These are phyloP conservation scores for Pittosporum tobira DNA, from an alignment of 129 eudicot genomes.

Conservation along the genomic window DNA sequence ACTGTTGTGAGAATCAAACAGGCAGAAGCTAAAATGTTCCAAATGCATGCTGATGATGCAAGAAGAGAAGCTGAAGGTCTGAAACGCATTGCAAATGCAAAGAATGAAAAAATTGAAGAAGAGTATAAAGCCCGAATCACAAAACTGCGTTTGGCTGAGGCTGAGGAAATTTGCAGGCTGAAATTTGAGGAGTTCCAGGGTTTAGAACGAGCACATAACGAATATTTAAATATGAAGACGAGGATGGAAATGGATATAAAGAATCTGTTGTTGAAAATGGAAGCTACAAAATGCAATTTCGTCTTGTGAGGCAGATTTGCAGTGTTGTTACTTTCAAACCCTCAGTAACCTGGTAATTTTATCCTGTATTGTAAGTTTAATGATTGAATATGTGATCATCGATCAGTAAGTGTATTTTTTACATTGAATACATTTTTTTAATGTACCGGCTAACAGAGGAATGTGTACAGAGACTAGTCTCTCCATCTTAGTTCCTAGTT, in stretches of 20 bases:
- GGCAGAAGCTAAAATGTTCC: constrained; percentile 92
- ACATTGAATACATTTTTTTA: constrained; percentile 9
- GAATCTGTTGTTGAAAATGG: constrained; percentile 73
- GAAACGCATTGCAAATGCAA: constrained; percentile 55
- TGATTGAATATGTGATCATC: too few relatives aligned
- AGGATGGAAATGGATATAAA: constrained; percentile 84
- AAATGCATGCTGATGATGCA: constrained; percentile 89
- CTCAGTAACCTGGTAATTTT: constrained; percentile 2
- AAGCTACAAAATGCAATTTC: constrained; percentile 72
- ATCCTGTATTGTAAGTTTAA: constrained; percentile 14
- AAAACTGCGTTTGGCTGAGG: constrained; percentile 59
- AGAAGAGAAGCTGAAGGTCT: constrained; percentile 89
- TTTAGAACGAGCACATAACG: constrained; percentile 65
- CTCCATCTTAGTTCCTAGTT: constrained; percentile 11
- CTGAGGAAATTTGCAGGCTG: constrained; percentile 61
- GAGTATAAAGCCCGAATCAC: constrained; percentile 49
- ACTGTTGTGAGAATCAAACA: constrained; percentile 79
- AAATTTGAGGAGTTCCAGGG: constrained; percentile 59
- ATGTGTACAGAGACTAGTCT: constrained; percentile 33
- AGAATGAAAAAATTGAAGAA: constrained; percentile 72
- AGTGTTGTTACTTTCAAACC: too few relatives aligned
- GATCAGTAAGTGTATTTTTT: too few relatives aligned
- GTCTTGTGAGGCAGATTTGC: constrained; percentile 15
- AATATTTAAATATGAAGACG: constrained; percentile 67
- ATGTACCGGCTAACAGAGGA: constrained; percentile 29